Evolutionary conservation across 2,329 filamentous ascomycete genomes (phyloP).

Genomic region (Monilinia polystroma): DNA sequence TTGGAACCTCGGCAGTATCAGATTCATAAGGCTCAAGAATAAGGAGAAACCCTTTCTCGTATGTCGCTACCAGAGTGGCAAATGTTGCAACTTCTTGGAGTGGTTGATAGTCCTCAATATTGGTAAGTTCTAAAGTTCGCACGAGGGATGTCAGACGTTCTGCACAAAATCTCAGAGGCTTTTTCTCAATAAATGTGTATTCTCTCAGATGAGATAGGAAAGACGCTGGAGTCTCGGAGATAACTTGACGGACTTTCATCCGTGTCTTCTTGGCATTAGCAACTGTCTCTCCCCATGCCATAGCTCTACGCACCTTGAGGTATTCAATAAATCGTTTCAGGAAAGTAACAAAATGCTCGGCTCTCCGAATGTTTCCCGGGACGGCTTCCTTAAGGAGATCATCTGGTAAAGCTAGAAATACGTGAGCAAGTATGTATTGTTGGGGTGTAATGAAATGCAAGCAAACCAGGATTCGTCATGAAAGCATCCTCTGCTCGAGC

Average conservation of each 20-base stretch:
- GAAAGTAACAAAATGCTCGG: conserved; percentile 94
- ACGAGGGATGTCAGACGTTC: conserved; percentile 93
- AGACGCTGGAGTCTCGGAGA: conserved; percentile 92
- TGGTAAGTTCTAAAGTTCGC: conserved; percentile 89
- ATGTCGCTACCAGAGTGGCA: conserved; percentile 91
- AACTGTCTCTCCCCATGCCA: not conserved
- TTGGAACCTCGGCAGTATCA: conserved; percentile 90
- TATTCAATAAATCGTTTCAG: conserved; percentile 97
- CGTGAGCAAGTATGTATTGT: conserved; percentile 23
- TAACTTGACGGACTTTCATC: conserved; percentile 97
- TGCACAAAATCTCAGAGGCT: conserved; percentile 90
- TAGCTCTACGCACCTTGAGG: conserved; percentile 58
- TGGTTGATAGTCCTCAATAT: conserved; percentile 96
- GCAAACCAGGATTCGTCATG: conserved; percentile 77
- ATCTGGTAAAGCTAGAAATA: conserved; percentile 70
- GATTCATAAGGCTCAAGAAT: conserved; percentile 98
- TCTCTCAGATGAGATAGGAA: conserved; percentile 93
- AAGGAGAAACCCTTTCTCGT: conserved; percentile 92
- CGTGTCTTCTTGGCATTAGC: conserved; percentile 60
- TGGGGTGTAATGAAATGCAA: not conserved
- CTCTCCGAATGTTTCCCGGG: conserved; percentile 91
- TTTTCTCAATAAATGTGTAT: conserved; percentile 95
- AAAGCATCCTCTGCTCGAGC: conserved; percentile 91
- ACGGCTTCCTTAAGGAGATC: conserved; percentile 94
- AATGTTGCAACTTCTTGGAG: conserved; percentile 97